Percentiles rank a stretch among this genome's conserved stretches.
Conservation (phyloP, 2,329 filamentous ascomycete species). For the Zasmidium citrigriseum region DNA sequence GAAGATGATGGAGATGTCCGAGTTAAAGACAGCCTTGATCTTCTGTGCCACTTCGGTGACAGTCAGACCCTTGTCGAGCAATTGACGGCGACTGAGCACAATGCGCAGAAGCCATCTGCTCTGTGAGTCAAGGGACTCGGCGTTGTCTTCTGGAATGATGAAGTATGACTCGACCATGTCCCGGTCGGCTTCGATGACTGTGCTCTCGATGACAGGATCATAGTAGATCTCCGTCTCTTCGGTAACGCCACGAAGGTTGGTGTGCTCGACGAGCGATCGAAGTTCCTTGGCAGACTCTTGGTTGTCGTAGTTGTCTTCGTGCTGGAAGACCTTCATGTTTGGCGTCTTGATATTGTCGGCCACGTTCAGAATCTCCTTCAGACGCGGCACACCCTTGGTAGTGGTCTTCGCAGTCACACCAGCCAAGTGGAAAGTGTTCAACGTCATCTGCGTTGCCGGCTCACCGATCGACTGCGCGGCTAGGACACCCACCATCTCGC, state of each 20-base stretch:
- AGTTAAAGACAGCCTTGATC: constrained; percentile 85
- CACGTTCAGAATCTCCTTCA: constrained; percentile 98
- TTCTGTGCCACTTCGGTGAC: constrained; percentile 87
- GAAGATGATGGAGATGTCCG: constrained; percentile 88
- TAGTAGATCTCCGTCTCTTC: constrained; percentile 96
- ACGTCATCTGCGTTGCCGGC: constrained; percentile 97
- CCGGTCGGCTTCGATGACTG: constrained; percentile 80
- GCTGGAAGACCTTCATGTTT: constrained; percentile 89
- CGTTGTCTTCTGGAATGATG: constrained; percentile 81
- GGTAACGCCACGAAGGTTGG: constrained; percentile 87
- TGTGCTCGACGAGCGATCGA: constrained; percentile 90
- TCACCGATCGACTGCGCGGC: constrained; percentile 98
- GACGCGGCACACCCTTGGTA: constrained; percentile 95
- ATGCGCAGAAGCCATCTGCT: constrained; percentile 96
- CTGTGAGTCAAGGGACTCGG: constrained; percentile 61
- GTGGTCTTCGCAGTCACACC: constrained; percentile 99
- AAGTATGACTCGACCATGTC: constrained; percentile 98
- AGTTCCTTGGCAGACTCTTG: constrained; percentile 83
- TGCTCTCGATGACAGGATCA: constrained; percentile 84
- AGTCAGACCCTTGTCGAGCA: constrained; percentile 89
- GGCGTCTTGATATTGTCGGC: constrained; percentile 98
- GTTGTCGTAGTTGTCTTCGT: constrained; percentile 59
- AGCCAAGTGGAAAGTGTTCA: constrained; percentile 99
- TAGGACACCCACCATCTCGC: constrained; percentile 98
- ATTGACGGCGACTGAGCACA: constrained; percentile 86